phyloP scores from a whole-genome alignment of 1,284 basidiomycete species.

The Leccinum solheimii region DNA sequence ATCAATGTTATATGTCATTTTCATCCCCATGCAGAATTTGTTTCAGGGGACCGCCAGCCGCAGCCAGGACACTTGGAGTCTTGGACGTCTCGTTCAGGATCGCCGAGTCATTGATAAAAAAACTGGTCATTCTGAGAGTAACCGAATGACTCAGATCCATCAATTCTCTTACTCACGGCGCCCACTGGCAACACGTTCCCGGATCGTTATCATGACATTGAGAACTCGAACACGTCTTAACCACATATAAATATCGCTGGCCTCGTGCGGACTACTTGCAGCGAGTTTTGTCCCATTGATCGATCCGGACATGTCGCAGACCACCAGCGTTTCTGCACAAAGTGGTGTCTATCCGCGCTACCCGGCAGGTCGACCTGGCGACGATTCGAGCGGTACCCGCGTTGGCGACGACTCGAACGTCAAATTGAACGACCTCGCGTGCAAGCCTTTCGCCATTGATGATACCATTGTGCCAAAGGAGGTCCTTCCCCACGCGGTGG shows the following conservation, averaged over 20 bases:
- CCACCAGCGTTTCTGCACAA: conserved; percentile 3
- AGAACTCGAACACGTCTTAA: not conserved
- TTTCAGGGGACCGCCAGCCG: not conserved
- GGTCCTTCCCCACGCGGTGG: not conserved
- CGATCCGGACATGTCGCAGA: conserved; percentile 16
- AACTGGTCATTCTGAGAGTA: too few species aligned
- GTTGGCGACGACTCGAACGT: not conserved
- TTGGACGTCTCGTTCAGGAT: not conserved
- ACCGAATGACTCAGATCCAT: not conserved
- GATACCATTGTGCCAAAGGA: not conserved
- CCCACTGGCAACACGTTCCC: not conserved
- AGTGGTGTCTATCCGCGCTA: conserved; percentile 13
- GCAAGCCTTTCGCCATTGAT: not conserved
- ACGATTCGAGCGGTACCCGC: not conserved
- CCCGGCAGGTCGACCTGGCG: conserved; percentile 2
- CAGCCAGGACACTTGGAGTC: not conserved
- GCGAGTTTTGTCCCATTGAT: not conserved
- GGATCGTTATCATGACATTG: conserved; percentile 2
- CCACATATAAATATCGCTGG: conserved; percentile 14
- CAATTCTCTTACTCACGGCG: not conserved
- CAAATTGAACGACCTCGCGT: conserved; percentile 15
- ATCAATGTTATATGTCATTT: too few species aligned
- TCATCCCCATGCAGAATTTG: not conserved
- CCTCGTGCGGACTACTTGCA: not conserved
- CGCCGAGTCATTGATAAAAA: not conserved